Base-by-base conservation (phyloP, 2,329 filamentous ascomycete species). In the Cercospora beticola region DNA sequence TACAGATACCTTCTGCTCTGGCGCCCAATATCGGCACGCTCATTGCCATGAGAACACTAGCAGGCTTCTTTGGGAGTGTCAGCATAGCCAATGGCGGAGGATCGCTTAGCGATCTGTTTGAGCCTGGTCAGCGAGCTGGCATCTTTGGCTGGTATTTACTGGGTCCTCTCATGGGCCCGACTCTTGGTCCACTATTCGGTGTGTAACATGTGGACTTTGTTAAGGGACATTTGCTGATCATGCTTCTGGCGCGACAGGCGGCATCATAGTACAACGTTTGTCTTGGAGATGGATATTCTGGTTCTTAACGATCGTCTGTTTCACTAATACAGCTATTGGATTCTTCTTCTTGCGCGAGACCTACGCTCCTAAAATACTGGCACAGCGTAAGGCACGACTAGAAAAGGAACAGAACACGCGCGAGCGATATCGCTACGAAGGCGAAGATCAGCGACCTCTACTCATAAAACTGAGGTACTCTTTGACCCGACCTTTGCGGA, bases 101-200 rank as follows among this genome's bases (percentile, higher is more conserved):
- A 1, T 85, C 82, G 0, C 83, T 86, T n/a, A 80, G 77, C 59
- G 84, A 86, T 64, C 85, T 86, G 83, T 86, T 85, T 65, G 71
- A 78, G 26, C 81, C 82, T 0, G 78, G 74, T 26, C 78, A 84
- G 67, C 75, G 84, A 68, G 83, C 82, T 9, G 79, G 80, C 4
- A 78, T 84, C 0, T 83, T 83, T 68, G 81, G 81, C 2, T 83
- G 80, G 79, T 84, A 83, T 69, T 72, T 83, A 0, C 73, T 83
- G 0, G 81, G 81, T 0, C 82, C 80, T 0, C 64, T 85, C 3
- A 78, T 84, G 1, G 82, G 82, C 1, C 75, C 75, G 10, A 76
- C 73, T 6, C 72, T 83, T 0, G 82, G 82, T 0, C 82, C 82
- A 1, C 70, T 83, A 0, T 78, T 83, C 12, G 82, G 82, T 59